Evolutionary conservation across 352 stramenopile species (phyloP).

Genomic region (Phytophthora quininea): DNA sequence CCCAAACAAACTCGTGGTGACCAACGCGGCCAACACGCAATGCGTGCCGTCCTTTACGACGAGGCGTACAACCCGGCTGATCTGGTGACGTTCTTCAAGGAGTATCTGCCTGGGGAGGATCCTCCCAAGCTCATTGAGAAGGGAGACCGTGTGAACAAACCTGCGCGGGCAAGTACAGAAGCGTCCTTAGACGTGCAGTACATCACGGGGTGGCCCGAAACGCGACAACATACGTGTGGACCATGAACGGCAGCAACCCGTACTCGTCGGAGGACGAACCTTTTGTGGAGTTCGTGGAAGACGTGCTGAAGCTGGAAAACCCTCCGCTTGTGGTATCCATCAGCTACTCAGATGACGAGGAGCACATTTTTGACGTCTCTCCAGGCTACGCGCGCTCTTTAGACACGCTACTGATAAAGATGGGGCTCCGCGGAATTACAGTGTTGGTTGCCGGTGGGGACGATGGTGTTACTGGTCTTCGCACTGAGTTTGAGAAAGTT

Average conservation of each 20-base stretch:
- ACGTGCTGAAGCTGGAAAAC: slow-evolving; percentile 65
- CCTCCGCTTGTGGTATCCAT: slow-evolving; percentile 89
- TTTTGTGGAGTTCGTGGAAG: slow-evolving; percentile 83
- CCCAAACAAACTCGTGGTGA: slow-evolving; percentile 66
- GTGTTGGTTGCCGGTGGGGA: slow-evolving; percentile 89
- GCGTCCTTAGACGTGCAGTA: slow-evolving; percentile 92
- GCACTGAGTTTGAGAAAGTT: slow-evolving; percentile 67
- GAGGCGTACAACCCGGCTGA: slow-evolving; percentile 68
- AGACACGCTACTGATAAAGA: slow-evolving; percentile 90
- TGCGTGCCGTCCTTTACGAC: slow-evolving; percentile 74
- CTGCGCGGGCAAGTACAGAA: slow-evolving; percentile 57
- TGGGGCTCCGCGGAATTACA: slow-evolving; percentile 86
- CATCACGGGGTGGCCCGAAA: slow-evolving; percentile 85
- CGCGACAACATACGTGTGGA: slow-evolving; percentile 81
- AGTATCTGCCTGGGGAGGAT: slow-evolving; percentile 53
- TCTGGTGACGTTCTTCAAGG: slow-evolving; percentile 59
- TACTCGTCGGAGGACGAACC: slow-evolving; percentile 86
- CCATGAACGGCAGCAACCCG: slow-evolving; percentile 83
- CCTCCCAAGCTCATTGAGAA: slow-evolving; percentile 64
- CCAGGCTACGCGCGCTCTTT: slow-evolving; percentile 78
- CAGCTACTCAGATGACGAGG: slow-evolving; percentile 91
- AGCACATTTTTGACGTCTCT: slow-evolving; percentile 83
- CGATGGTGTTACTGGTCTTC: slow-evolving; percentile 84
- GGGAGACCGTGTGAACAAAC: slow-evolving; percentile 52
- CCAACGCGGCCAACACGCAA: slow-evolving; percentile 68